Percentiles rank a stretch among this genome's conserved stretches.
These are phyloP conservation scores for Bolboschoenus planiculmis DNA, from an alignment of 176 grass and related monocot genomes.

Conservation along the genomic window DNA sequence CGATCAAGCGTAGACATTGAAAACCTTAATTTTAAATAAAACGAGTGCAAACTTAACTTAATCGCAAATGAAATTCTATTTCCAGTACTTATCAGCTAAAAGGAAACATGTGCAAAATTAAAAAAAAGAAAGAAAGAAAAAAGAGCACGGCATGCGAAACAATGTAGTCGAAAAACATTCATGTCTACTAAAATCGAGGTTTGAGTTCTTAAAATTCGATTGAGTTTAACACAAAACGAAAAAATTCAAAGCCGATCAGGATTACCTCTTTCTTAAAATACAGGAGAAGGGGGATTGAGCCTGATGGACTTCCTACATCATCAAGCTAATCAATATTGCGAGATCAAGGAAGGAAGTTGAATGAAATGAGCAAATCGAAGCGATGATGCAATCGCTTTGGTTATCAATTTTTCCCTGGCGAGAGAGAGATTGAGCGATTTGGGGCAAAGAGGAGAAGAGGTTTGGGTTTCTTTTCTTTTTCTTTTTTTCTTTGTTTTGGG, in stretches of 20 bases:
- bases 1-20: conserved; percentile 20
- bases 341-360: conserved; percentile 1
- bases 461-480: conserved; percentile 10
- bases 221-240: not conserved
- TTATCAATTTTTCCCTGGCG: not conserved
- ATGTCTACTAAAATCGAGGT: not conserved
- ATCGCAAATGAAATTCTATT: not conserved
- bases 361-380: not conserved
- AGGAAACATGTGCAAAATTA: not conserved
- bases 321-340: not conserved
- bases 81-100: not conserved
- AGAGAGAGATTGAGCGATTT: not conserved
- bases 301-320: not conserved
- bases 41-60: not conserved
- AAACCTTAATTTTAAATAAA: not conserved
- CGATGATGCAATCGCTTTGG: not conserved
- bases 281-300: not conserved
- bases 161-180: not conserved
- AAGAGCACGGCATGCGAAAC: not conserved
- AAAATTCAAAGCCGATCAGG: not conserved
- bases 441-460: conserved; percentile 12
- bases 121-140: not conserved
- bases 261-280: conserved; percentile 9
- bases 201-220: not conserved
- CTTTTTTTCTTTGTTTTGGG: not conserved